A percentile compares a stretch with the other conserved stretches of the same genome.
phyloP scores from a whole-genome alignment of 1,284 basidiomycete genomes.

The Inonotus obliquus region DNA sequence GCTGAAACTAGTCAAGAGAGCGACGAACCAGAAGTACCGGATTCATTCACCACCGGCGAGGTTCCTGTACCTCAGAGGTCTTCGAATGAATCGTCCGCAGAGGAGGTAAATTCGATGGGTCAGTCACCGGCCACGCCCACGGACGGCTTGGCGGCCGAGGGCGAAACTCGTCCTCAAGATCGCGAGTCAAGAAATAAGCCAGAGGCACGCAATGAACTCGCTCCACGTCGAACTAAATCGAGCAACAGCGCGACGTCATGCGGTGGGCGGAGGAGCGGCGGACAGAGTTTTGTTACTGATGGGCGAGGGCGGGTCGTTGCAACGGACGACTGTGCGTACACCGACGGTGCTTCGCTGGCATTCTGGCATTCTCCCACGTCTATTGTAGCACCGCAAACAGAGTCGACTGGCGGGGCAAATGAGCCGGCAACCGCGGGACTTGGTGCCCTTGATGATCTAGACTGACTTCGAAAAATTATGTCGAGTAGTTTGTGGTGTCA shows the following conservation, averaged over 20 bases:
- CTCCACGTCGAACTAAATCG: constrained; percentile 5
- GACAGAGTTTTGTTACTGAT: constrained; percentile 18
- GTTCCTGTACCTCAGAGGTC: neutral
- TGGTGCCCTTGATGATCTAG: constrained; percentile 2
- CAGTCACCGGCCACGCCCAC: neutral
- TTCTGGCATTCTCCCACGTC: neutral
- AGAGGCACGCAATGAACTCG: neutral
- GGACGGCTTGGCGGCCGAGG: neutral
- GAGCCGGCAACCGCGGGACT: neutral
- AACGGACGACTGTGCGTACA: constrained; percentile 11
- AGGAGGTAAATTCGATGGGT: neutral
- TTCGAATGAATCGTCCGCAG: neutral
- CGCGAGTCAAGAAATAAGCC: neutral
- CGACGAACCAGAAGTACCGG: neutral
- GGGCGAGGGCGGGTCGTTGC: constrained; percentile 18
- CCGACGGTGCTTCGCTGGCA: constrained; percentile 1
- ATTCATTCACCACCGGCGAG: neutral
- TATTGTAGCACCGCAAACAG: neutral
- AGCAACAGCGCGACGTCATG: neutral
- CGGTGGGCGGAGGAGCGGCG: neutral
- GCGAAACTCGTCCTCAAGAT: neutral
- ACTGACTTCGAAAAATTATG: neutral
- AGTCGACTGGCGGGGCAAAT: neutral
- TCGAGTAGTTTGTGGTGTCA: neutral
- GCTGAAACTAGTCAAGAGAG: neutral